Evolutionary conservation across 2,329 filamentous ascomycete genomes (phyloP).

Genomic region (Apiospora kogelbergensis): DNA sequence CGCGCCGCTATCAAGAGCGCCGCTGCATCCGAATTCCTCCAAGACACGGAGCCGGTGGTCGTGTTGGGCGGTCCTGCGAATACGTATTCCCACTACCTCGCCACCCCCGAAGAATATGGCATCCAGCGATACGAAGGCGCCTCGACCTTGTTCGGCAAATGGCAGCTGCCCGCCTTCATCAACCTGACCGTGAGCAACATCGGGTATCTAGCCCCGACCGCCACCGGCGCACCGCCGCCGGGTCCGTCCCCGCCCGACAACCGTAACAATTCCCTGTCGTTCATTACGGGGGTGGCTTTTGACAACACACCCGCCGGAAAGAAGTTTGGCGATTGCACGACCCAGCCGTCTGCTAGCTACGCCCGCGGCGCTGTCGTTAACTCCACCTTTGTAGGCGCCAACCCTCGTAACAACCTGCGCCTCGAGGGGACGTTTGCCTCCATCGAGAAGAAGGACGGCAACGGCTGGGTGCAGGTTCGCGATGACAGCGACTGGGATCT

Average conservation of each 20-base stretch:
- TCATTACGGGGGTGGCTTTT: slow-evolving; percentile 77
- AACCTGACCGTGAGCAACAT: slow-evolving; percentile 77
- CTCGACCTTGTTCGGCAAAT: slow-evolving; percentile 81
- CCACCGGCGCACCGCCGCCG: slow-evolving; percentile 41
- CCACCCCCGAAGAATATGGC: slow-evolving; percentile 76
- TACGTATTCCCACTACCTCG: slow-evolving; percentile 80
- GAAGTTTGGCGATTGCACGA: slow-evolving; percentile 67
- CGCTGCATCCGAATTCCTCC: slow-evolving; percentile 34
- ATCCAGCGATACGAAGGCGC: slow-evolving; percentile 95
- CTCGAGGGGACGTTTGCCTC: slow-evolving; percentile 76
- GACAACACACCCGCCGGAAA: slow-evolving; percentile 68
- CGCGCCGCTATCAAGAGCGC: slow-evolving; percentile 65
- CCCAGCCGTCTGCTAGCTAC: slow-evolving; percentile 55
- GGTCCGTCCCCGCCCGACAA: slow-evolving; percentile 77
- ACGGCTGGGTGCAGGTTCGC: slow-evolving; percentile 65
- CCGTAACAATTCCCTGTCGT: slow-evolving; percentile 70
- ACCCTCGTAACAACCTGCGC: slow-evolving; percentile 84
- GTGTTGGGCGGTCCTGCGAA: slow-evolving; percentile 87
- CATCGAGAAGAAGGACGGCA: slow-evolving; percentile 61
- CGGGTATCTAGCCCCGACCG: slow-evolving; percentile 58
- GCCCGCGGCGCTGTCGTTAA: slow-evolving; percentile 60
- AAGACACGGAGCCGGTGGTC: slow-evolving; percentile 60
- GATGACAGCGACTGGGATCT: slow-evolving; percentile 83
- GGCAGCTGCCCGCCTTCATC: slow-evolving; percentile 84
- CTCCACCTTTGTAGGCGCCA: slow-evolving; percentile 79